Evolutionary conservation across 768 basidiomycete species (phyloP), one percentile per base, ranked within the genome.

Genomic region (Rhodocollybia butyracea): DNA sequence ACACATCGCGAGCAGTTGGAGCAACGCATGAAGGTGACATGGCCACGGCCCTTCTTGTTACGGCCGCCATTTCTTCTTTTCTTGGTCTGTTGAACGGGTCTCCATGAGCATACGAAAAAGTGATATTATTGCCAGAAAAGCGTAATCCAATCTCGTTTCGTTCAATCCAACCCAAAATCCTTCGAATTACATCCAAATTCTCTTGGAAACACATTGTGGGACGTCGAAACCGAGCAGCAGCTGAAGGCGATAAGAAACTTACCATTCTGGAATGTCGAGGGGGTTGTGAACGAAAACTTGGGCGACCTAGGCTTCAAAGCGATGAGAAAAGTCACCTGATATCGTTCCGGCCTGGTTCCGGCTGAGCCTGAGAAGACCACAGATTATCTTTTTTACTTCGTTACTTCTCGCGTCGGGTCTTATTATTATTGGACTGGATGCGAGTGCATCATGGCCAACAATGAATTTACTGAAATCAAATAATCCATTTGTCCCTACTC

Each of bases 1-100:
- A 97, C 94, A 72, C 92, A 94, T 64, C 97, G 91, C 69, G 93
- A 93, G 85, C 97, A 99, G 86, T 99, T 99, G 63, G 94, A 95
- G 84, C 97, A 99, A 67, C 97, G 90, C 70, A 99, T 84, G 73
- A 91, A 92, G 60, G 74, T 82, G 73, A 94, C 91, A 76, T 97
- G 94, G 73, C 96, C 97, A 69, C 97, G 94, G 67, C 95, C 94
- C 73, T 95, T 92, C 84, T 98, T 97, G 94, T 97, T 98, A 68
- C 97, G 94, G 64, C 96, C 97, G 71, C 88, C 88, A 83, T 91
- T 94, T 91, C 95, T 89, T 92, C 95, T 88, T 82, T 98, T 97
- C 83, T 95, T 96, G 65, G 94, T 98, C 95, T 96, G 70, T n/a
- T 24, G 15, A 38, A 50, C 32, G n/a, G 22, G 48, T 38, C 21